Evolutionary conservation across 2,329 filamentous ascomycete genomes (phyloP).

Genomic region (Phaeophleospora eucalypticola): DNA sequence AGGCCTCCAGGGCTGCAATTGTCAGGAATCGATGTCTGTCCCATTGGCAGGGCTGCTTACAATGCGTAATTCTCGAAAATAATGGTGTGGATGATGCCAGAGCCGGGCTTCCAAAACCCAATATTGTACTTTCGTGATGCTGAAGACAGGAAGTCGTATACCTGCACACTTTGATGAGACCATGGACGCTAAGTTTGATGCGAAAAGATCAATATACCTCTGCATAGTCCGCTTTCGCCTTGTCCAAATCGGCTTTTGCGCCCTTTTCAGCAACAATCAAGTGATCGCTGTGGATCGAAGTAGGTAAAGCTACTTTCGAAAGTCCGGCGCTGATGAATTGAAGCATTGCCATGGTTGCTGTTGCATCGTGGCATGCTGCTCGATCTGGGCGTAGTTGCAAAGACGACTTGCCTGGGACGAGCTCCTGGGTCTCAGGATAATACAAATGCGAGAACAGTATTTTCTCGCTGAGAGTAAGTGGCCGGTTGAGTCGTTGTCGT

Average conservation of each 20-base stretch:
- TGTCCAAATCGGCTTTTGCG: constrained; percentile 85
- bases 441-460: constrained; percentile 98
- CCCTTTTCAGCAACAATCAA: constrained; percentile 97
- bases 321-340: constrained; percentile 99
- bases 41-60: constrained; percentile 48
- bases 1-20: constrained; percentile 99
- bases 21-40: too few species aligned
- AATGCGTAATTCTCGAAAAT: constrained; percentile 15
- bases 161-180: too few species aligned
- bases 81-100: constrained; percentile 99
- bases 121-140: constrained; percentile 99
- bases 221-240: constrained; percentile 7
- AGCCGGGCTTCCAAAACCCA: constrained; percentile 98
- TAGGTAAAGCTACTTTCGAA: constrained; percentile 88
- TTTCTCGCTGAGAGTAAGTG: constrained; percentile 95
- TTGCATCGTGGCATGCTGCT: constrained; percentile 98
- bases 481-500: constrained; percentile 81
- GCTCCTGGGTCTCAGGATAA: constrained; percentile 92
- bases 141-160: constrained; percentile 86
- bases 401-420: constrained; percentile 92
- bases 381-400: constrained; percentile 94
- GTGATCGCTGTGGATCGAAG: constrained; percentile 97
- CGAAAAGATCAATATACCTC: too few species aligned
- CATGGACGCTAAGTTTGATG: too few species aligned
- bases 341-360: constrained; percentile 97